Conservation (phyloP, 2,329 filamentous ascomycete species). For the Lasiodiplodia gonubiensis region DNA sequence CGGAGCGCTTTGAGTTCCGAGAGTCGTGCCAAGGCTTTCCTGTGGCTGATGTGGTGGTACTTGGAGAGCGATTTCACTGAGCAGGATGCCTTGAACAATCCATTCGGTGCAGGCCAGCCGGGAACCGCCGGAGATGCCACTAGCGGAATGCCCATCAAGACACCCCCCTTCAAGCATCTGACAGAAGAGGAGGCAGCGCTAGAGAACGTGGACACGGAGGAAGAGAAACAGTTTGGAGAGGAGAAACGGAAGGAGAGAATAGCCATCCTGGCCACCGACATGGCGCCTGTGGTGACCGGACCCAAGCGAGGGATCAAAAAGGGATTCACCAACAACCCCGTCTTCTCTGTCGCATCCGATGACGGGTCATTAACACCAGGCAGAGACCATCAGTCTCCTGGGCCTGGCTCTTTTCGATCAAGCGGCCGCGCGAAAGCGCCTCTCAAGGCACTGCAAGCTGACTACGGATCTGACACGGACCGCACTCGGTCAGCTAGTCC, state of each 20-base stretch:
- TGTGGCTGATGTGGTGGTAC: constrained; percentile 99
- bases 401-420: constrained; percentile 38
- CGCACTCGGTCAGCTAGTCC: constrained; percentile 54
- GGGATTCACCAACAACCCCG: constrained; percentile 50
- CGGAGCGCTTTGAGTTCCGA: constrained; percentile 79
- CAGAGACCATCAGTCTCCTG: constrained; percentile 47
- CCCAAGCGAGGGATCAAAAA: constrained; percentile 58
- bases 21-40: constrained; percentile 84
- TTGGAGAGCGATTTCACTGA: constrained; percentile 92
- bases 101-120: constrained; percentile 71
- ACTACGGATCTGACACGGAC: constrained; percentile 53
- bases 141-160: constrained; percentile 57
- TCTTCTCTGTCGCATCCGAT: constrained; percentile 48
- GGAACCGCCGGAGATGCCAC: constrained; percentile 45
- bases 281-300: constrained; percentile 66
- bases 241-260: constrained; percentile 76
- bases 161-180: constrained; percentile 71
- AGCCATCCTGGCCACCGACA: constrained; percentile 74
- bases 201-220: constrained; percentile 77
- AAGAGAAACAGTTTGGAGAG: constrained; percentile 73
- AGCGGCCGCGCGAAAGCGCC: constrained; percentile 36
- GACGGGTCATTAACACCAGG: constrained; percentile 48
- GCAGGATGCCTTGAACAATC: constrained; percentile 86
- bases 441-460: constrained; percentile 40
- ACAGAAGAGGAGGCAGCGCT: constrained; percentile 66